Evolutionary conservation across 208 protist species (phyloP).

Genomic region (Acanthamoeba culbertsoni): DNA sequence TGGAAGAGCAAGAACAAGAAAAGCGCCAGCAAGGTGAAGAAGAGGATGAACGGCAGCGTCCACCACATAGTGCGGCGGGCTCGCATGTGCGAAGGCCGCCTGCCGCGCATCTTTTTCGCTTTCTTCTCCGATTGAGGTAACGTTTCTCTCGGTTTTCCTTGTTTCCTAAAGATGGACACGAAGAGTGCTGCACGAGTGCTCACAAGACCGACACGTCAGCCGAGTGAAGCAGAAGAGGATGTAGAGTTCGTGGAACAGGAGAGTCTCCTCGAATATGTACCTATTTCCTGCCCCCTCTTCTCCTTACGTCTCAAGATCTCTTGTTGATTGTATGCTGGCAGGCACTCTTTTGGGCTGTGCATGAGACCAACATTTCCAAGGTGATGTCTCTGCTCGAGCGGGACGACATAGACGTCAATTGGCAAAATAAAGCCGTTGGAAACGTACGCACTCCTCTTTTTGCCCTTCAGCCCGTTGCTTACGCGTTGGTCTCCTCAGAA

Average conservation of each 20-base stretch:
- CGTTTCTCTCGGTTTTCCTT: too few species aligned
- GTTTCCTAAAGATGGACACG: too few species aligned
- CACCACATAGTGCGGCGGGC: background rate
- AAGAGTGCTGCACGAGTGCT: too few species aligned
- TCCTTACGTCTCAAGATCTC: background rate
- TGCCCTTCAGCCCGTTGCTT: background rate
- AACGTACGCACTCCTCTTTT: background rate
- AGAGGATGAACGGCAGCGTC: background rate
- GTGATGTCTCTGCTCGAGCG: slow-evolving; percentile 35
- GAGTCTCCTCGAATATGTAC: slow-evolving; percentile 4
- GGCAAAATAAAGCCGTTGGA: slow-evolving; percentile 20
- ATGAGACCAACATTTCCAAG: slow-evolving; percentile 34
- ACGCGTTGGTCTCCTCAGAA: background rate
- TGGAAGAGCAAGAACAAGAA: background rate
- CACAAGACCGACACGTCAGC: too few species aligned
- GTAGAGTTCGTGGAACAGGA: background rate
- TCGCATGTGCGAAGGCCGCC: background rate
- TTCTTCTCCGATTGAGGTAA: too few species aligned
- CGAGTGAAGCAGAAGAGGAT: background rate
- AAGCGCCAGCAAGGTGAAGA: background rate
- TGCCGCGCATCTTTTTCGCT: background rate
- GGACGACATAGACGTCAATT: background rate
- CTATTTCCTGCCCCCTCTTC: background rate
- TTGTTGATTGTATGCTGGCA: background rate
- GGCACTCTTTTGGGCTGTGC: slow-evolving; percentile 41